Evolutionary conservation across 2,329 filamentous ascomycete genomes (phyloP).

Genomic region (Fusarium sp.): DNA sequence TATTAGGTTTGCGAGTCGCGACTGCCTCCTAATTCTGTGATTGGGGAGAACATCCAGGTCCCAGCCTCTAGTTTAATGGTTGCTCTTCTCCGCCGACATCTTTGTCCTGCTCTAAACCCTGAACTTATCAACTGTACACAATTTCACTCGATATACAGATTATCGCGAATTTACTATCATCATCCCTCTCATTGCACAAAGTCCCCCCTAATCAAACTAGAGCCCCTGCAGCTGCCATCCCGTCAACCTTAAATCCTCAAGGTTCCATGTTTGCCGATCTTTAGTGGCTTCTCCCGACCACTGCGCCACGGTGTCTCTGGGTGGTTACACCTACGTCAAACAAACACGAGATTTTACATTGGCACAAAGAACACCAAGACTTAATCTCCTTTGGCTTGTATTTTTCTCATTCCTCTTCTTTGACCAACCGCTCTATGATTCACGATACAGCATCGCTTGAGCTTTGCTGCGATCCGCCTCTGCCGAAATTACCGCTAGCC

Average conservation of each 20-base stretch:
- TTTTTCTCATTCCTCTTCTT: conserved; percentile 1
- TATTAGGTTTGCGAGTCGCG: conserved; percentile 7
- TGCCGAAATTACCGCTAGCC: conserved; percentile 15
- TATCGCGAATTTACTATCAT: conserved; percentile 2
- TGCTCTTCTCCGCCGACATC: not conserved
- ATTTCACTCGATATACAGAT: not conserved
- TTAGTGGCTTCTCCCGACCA: conserved; percentile 22
- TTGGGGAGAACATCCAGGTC: conserved; percentile 15
- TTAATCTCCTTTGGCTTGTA: conserved; percentile 18
- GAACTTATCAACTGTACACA: not conserved
- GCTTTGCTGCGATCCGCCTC: conserved; percentile 13
- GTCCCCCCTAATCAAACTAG: conserved; percentile 21
- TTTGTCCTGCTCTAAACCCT: not conserved
- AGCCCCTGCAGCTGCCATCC: conserved; percentile 37
- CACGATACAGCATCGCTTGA: conserved; percentile 1
- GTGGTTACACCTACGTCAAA: conserved; percentile 38
- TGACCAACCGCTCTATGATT: not conserved
- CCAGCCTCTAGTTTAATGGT: conserved; percentile 32
- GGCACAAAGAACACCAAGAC: conserved; percentile 36
- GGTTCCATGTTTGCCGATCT: conserved; percentile 25
- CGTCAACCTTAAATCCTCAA: conserved; percentile 37
- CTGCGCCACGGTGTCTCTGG: conserved; percentile 37
- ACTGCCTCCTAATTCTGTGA: conserved; percentile 32
- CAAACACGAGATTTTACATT: conserved; percentile 41
- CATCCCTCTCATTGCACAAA: not conserved